Percentiles rank a stretch among this genome's conserved stretches.
Evolutionary conservation across 495 filamentous ascomycete genomes (phyloP).

Genomic region (Niebla homalea): DNA sequence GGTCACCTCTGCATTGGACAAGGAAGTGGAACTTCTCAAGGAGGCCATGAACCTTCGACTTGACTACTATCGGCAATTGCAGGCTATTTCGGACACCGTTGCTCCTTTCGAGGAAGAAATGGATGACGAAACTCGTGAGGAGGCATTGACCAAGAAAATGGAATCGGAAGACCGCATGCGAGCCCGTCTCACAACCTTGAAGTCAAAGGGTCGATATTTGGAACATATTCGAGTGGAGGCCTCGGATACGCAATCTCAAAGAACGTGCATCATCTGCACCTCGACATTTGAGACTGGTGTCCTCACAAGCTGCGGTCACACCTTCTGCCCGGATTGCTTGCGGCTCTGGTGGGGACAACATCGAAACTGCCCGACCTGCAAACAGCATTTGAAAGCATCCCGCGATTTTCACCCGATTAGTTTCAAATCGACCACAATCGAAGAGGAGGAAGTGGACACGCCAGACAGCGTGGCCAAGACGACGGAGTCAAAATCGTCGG

Average conservation of each 20-base stretch:
- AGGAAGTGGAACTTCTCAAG: conserved; percentile 64
- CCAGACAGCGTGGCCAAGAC: not conserved
- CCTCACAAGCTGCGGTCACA: conserved; percentile 80
- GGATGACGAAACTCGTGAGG: conserved; percentile 31
- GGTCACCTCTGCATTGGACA: conserved; percentile 43
- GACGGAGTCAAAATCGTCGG: conserved; percentile 20
- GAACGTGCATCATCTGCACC: conserved; percentile 72
- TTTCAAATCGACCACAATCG: conserved; percentile 56
- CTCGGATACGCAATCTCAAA: conserved; percentile 37
- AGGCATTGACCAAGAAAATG: conserved; percentile 33
- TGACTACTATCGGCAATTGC: conserved; percentile 80
- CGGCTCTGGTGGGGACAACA: conserved; percentile 55
- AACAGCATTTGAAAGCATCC: conserved; percentile 45
- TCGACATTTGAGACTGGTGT: conserved; percentile 60
- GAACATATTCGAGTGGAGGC: conserved; percentile 46
- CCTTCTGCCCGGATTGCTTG: conserved; percentile 81
- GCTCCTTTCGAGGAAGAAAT: conserved; percentile 51
- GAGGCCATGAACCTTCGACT: conserved; percentile 67
- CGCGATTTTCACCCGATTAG: conserved; percentile 69
- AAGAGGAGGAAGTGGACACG: conserved; percentile 42
- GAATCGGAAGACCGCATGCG: conserved; percentile 24
- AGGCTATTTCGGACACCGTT: conserved; percentile 76
- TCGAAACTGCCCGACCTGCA: conserved; percentile 65
- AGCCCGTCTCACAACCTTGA: conserved; percentile 42
- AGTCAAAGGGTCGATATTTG: conserved; percentile 62